These are phyloP conservation scores for Haplosporangium sp. DNA, from an alignment of 371 early-diverging fungal species.

Conservation along the genomic window DNA sequence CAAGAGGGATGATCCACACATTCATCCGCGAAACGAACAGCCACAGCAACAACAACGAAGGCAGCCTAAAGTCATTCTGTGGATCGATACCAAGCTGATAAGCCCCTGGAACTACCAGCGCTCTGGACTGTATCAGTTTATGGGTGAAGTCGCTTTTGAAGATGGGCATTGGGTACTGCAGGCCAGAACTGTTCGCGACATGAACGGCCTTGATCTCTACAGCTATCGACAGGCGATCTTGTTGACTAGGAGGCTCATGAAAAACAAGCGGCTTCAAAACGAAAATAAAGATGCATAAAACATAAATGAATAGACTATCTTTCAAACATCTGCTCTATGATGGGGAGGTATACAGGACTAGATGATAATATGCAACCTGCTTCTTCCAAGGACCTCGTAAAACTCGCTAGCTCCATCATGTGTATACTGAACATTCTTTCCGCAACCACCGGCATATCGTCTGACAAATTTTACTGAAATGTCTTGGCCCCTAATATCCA, in stretches of 20 bases:
- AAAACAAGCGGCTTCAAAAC: neutral
- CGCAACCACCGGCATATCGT: slow-evolving; percentile 91
- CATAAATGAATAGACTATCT: no score
- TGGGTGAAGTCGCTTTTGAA: slow-evolving; percentile 29
- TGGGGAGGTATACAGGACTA: no score
- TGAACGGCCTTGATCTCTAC: slow-evolving; percentile 48
- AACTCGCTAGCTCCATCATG: slow-evolving; percentile 75
- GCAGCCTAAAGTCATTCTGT: slow-evolving; percentile 20
- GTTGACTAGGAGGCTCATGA: slow-evolving; percentile 21
- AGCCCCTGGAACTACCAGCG: slow-evolving; percentile 7
- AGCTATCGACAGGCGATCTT: slow-evolving; percentile 31
- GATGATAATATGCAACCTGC: neutral
- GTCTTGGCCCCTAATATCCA: slow-evolving; percentile 93
- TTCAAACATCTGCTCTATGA: no score
- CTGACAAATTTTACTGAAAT: slow-evolving; percentile 81
- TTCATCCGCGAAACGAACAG: neutral
- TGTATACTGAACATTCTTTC: slow-evolving; percentile 89
- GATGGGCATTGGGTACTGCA: slow-evolving; percentile 34
- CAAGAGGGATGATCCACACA: neutral
- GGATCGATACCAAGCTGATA: slow-evolving; percentile 30
- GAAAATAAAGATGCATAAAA: neutral
- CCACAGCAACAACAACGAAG: neutral
- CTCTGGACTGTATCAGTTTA: slow-evolving; percentile 23
- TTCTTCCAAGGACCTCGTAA: neutral
- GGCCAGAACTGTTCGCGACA: slow-evolving; percentile 29